phyloP scores from a whole-genome alignment of 371 early-diverging fungal species.

The Quaeritorhiza haematococci region DNA sequence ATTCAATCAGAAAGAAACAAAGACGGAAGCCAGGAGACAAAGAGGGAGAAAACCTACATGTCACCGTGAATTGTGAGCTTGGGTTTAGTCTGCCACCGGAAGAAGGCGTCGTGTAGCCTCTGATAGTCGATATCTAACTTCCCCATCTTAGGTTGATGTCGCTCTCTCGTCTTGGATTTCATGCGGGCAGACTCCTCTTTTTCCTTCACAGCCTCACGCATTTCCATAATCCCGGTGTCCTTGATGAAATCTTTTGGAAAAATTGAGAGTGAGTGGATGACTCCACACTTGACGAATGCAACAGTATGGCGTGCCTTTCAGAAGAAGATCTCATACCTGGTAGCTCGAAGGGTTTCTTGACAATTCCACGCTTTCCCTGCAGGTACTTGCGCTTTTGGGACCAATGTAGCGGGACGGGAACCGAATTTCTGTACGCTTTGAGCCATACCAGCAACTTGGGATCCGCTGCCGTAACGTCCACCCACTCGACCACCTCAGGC shows the following conservation, averaged over 20 bases:
- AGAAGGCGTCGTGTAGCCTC: conserved; percentile 95
- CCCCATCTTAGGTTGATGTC: conserved; percentile 92
- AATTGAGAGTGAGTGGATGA: not conserved
- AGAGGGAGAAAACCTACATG: conserved; percentile 50
- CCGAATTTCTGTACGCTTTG: conserved; percentile 86
- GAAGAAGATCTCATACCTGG: conserved; percentile 56
- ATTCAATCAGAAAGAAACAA: not conserved
- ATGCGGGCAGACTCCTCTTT: conserved; percentile 75
- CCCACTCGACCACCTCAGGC: conserved; percentile 97
- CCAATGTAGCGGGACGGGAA: conserved; percentile 97
- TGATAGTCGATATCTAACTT: conserved; percentile 94
- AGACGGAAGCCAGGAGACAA: conserved; percentile 2
- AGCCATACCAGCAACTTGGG: conserved; percentile 84
- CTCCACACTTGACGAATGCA: not conserved
- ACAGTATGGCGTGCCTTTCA: too few species aligned
- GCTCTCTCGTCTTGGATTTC: conserved; percentile 83
- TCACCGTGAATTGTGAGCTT: conserved; percentile 83
- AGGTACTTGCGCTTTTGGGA: conserved; percentile 91
- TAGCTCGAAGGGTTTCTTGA: conserved; percentile 90
- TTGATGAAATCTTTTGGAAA: conserved; percentile 77
- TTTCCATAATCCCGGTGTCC: conserved; percentile 95
- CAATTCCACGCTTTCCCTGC: conserved; percentile 91
- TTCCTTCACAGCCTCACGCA: conserved; percentile 84
- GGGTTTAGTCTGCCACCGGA: conserved; percentile 87
- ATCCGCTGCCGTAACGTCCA: conserved; percentile 87